phyloP scores from a whole-genome alignment of 345 rosid genomes.

The Heritiera fomes region DNA sequence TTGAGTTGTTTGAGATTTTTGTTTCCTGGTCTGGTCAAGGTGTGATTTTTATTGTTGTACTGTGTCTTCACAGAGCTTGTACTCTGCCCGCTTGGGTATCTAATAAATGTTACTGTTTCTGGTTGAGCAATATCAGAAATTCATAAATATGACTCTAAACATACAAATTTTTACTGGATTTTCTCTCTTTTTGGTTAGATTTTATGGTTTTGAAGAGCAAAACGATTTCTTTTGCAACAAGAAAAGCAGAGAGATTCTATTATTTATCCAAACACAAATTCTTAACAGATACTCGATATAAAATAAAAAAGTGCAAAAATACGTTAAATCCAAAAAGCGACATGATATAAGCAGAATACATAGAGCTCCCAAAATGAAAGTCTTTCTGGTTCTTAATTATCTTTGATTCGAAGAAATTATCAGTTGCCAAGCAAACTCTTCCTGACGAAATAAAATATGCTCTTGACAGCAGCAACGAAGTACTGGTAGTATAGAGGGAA shows the following conservation, averaged over 20 bases:
- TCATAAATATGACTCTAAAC: background rate
- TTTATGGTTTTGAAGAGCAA: background rate
- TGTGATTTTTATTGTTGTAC: too few species aligned
- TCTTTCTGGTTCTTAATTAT: background rate
- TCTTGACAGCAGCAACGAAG: background rate
- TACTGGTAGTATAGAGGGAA: slow-evolving; percentile 25
- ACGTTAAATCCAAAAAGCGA: too few species aligned
- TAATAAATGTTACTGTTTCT: background rate
- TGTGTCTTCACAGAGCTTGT: too few species aligned
- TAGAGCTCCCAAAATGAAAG: background rate
- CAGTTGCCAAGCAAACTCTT: slow-evolving; percentile 19
- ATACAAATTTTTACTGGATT: background rate
- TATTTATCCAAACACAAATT: too few species aligned
- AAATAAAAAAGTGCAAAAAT: background rate
- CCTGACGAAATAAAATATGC: background rate
- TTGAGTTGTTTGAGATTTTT: background rate
- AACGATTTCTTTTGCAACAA: background rate
- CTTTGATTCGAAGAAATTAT: slow-evolving; percentile 1
- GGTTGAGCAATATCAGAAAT: background rate
- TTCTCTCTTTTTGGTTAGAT: background rate
- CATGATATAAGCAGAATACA: background rate
- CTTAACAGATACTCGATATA: background rate
- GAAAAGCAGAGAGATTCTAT: background rate
- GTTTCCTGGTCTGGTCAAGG: background rate
- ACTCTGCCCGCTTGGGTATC: too few species aligned